Conservation (phyloP, 441 rosid genomes). For the Raphanus hybrid region DNA sequence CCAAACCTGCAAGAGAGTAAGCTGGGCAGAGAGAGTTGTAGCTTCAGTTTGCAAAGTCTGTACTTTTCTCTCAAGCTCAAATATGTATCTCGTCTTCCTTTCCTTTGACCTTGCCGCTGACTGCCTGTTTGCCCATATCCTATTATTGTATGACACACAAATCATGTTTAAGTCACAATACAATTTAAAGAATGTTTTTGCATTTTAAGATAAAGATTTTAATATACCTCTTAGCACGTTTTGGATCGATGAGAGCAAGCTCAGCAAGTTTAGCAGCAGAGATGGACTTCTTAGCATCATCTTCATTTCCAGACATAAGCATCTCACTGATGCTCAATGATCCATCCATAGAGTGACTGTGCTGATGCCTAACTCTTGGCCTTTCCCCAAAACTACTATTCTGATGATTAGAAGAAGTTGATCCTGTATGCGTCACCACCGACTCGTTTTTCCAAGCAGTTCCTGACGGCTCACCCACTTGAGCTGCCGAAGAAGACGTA, state of each 20-base stretch:
- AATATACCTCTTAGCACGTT: conserved; percentile 88
- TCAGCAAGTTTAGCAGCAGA: conserved; percentile 98
- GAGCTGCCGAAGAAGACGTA: conserved; percentile 72
- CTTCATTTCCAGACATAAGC: conserved; percentile 84
- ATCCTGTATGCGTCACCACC: conserved; percentile 22
- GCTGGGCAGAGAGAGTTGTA: conserved; percentile 92
- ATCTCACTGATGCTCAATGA: conserved; percentile 80
- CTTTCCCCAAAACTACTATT: conserved; percentile 65
- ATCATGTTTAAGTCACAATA: not conserved
- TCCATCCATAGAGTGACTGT: conserved; percentile 97
- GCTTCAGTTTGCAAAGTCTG: conserved; percentile 98
- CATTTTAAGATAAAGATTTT: not conserved
- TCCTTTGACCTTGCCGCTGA: conserved; percentile 99
- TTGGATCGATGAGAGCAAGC: conserved; percentile 96
- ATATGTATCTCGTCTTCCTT: conserved; percentile 96
- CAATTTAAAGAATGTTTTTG: not conserved
- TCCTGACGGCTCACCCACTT: conserved; percentile 64
- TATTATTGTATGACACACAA: conserved; percentile 33
- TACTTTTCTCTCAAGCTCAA: conserved; percentile 97
- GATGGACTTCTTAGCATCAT: conserved; percentile 83
- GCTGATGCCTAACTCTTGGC: conserved; percentile 90
- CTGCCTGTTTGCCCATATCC: conserved; percentile 99
- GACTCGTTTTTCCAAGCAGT: conserved; percentile 36
- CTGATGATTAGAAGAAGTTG: conserved; percentile 35
- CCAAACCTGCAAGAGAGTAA: conserved; percentile 84